Evolutionary conservation across 2,329 filamentous ascomycete genomes (phyloP), one percentile per base, ranked within the genome.

Genomic region (Pseudogymnoascus sp.): DNA sequence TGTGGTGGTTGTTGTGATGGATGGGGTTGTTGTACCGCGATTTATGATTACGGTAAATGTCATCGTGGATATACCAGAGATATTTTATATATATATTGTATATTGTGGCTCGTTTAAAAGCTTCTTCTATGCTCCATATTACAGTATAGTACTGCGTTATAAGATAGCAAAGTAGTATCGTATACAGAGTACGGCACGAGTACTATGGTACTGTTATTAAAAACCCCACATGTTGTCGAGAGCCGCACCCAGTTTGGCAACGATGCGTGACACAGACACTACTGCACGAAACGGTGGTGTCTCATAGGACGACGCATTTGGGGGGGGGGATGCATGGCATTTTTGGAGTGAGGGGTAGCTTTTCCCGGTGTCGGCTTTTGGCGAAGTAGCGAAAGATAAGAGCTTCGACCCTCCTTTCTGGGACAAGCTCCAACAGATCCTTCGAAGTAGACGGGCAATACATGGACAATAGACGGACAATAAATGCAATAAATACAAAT

Each of bases 281-380:
- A 55, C 48, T 55, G 27, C 48, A 55, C 48, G 29, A 55, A 55
- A 18, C 48, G 29, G 48, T 3, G 8, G 29, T 55, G 48, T 55
- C 48, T 55, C 48, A 55, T 55, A 55, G 48, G 48, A 55, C 48
- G 48, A 55, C 29, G 48, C 48, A 55, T 55, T 55, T 21, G 35
- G 48, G 45, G 48, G 48, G 45, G 48, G 48, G 12, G 18, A 18
- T 55, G 29, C 48, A 55, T 55, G 48, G 48, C 9, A 33, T 13
- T 55, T 52, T 55, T 33, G 13, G 25, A 31, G 45, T 33, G 45
- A 55, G 45, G 27, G 48, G 48, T 55, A 55, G 48, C 48, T 55
- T 55, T 55, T 55, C 48, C 48, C 48, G 48, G 48, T 55, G 45
- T 55, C 45, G 45, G 45, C 45, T 33, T 55, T 21, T 21, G 21